A percentile compares a stretch with the other conserved stretches of the same genome.
Conservation (phyloP, 306 rosid species). For the Dicorynia guianensis region DNA sequence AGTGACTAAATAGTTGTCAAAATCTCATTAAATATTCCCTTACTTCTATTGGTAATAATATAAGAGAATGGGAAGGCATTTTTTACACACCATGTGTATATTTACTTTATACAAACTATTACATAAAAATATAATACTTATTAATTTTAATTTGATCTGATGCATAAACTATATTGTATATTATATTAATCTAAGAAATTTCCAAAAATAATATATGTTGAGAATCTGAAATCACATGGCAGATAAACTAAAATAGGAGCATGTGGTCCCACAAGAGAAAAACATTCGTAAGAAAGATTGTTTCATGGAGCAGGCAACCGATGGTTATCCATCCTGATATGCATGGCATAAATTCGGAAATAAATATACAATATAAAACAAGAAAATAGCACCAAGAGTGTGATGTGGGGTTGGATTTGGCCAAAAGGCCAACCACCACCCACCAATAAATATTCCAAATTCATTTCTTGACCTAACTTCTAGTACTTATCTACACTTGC, state of each 20-base stretch:
- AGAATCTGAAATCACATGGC: conserved; percentile 60
- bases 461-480: conserved; percentile 32
- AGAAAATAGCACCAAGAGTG: conserved; percentile 41
- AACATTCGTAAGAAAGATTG: conserved; percentile 56
- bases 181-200: no score
- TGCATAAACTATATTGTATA: no score
- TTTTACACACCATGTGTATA: no score
- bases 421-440: conserved; percentile 51
- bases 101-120: no score
- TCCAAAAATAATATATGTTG: conserved; percentile 22
- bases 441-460: conserved; percentile 26
- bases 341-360: conserved; percentile 39
- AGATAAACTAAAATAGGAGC: conserved; percentile 38
- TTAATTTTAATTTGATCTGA: no score
- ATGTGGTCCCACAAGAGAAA: conserved; percentile 45
- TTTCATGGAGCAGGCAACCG: conserved; percentile 48
- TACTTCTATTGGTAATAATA: conserved; percentile 32
- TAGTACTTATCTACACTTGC: conserved; percentile 10
- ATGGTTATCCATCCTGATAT: conserved; percentile 49
- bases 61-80: no score
- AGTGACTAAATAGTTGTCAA: conserved; percentile 36
- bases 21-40: conserved; percentile 36
- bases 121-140: no score
- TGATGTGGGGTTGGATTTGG: conserved; percentile 40
- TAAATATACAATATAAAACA: conserved; percentile 38